phyloP scores from a whole-genome alignment of 164 flowering plant species.

The Chloranthus sessilifolius region DNA sequence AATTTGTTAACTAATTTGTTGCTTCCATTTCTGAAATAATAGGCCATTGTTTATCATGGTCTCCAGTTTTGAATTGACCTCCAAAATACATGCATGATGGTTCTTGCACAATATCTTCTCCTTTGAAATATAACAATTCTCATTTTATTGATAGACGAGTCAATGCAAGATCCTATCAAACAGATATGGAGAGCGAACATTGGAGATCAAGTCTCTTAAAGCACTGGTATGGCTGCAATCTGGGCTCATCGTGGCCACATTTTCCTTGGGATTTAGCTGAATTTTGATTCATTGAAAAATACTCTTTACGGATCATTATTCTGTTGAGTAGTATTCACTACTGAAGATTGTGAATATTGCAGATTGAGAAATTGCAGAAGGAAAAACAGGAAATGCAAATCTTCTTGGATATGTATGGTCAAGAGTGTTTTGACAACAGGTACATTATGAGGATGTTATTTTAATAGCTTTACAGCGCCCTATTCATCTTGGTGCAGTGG shows the following conservation, averaged over 20 bases:
- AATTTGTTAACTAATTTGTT: too few species aligned
- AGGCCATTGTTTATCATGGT: too few species aligned
- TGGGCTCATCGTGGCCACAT: background rate
- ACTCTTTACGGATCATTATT: background rate
- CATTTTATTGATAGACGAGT: slow-evolving; percentile 42
- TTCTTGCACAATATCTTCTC: slow-evolving; percentile 2
- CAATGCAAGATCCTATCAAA: slow-evolving; percentile 51
- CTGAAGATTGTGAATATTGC: slow-evolving; percentile 23
- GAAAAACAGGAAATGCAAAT: slow-evolving; percentile 65
- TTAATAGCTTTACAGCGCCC: background rate
- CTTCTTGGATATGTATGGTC: slow-evolving; percentile 76
- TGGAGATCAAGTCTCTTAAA: slow-evolving; percentile 67
- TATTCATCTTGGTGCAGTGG: too few species aligned
- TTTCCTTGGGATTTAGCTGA: background rate
- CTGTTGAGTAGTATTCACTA: slow-evolving; percentile 2
- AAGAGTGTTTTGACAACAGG: slow-evolving; percentile 71
- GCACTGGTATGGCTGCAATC: slow-evolving; percentile 42
- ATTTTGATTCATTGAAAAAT: background rate
- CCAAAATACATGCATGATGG: too few species aligned
- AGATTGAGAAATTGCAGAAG: slow-evolving; percentile 77
- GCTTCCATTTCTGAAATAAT: too few species aligned
- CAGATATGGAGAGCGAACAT: slow-evolving; percentile 49
- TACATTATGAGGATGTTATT: slow-evolving; percentile 13
- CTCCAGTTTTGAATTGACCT: too few species aligned
- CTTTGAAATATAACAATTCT: slow-evolving; percentile 6